Base-by-base conservation (phyloP, 129 eudicot genomes). In the Flaveria robusta region DNA sequence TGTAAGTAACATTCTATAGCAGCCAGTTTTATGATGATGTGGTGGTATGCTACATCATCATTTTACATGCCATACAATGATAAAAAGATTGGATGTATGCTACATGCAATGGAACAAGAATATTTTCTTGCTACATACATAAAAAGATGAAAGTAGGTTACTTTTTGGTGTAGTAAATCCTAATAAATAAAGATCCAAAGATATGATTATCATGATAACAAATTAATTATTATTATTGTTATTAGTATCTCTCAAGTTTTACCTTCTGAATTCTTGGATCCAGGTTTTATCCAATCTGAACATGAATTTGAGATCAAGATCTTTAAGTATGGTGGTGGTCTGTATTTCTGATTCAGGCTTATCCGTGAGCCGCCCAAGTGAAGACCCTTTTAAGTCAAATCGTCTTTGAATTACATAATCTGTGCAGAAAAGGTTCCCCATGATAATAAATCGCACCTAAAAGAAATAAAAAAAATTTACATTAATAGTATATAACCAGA, bases 361-460 rank as follows among this genome's bases (percentile, higher is more conserved):
- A 77, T 91, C 96, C 12, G 99, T 91, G 14, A 92, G 76, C 7
- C 99, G 88, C 0, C 99, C 99, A 71, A 94, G 91, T 15, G 97
- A 89, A 47, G 99, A 94, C 19, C 99, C 99, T 86, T 94, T 94
- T 85, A 94, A 83, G 83, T 94, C 99, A 55, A 87, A 94, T 68
- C 94, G 82, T 80, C 88, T 91, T 22, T 94, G 97, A 43, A 94
- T 91, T 37, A 77, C 65, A 37, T 87, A 82, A 29, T 84, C 83
- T 0, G 99, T 55, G 77, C 96, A 89, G 74, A 94, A 88, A 34
- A 94, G 91, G 46, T 94, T 94, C 64, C 99, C 99, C 96, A 94
- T 94, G 78, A 94, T 94, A 71, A 94, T 89, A 79, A 94, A 94
- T 7, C 99, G 85, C 20, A 94, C 99, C 99, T 93, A 82, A 29